A percentile compares a stretch with the other conserved stretches of the same genome.
These are phyloP conservation scores for Erigeron philadelphicus DNA, from an alignment of 140 eudicot species.

Conservation along the genomic window DNA sequence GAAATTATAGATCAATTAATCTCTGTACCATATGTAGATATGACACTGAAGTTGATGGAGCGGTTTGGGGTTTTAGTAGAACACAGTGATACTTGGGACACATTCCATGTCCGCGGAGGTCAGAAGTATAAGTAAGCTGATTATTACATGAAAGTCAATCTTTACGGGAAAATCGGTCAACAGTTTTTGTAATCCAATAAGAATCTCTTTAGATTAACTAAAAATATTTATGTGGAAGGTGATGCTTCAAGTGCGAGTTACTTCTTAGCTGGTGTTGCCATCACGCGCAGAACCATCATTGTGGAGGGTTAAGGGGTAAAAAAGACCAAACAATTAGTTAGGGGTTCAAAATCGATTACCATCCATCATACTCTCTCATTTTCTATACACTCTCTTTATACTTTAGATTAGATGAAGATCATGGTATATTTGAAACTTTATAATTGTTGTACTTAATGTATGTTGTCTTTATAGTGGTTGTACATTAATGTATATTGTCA, in stretches of 20 bases:
- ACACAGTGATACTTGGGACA: conserved; percentile 73
- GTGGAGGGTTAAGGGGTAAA: conserved; percentile 93
- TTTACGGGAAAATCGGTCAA: conserved; percentile 19
- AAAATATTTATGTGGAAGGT: conserved; percentile 80
- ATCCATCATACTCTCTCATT: too few relatives aligned
- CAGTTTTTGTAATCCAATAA: background rate
- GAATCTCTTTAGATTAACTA: conserved; percentile 60
- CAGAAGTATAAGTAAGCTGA: conserved; percentile 73
- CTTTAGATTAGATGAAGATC: too few relatives aligned
- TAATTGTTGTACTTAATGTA: too few relatives aligned
- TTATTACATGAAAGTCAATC: background rate
- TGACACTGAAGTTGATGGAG: conserved; percentile 87
- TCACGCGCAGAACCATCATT: conserved; percentile 80
- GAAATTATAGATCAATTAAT: conserved; percentile 77
- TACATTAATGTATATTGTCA: too few relatives aligned
- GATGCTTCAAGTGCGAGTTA: conserved; percentile 96
- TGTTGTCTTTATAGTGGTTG: too few relatives aligned
- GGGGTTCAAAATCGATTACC: too few relatives aligned
- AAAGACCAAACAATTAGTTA: too few relatives aligned
- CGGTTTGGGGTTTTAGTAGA: conserved; percentile 73
- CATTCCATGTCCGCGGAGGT: conserved; percentile 67
- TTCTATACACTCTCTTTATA: too few relatives aligned
- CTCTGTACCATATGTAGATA: conserved; percentile 86
- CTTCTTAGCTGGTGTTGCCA: conserved; percentile 86
- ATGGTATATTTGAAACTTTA: too few relatives aligned